A percentile compares a stretch with the other conserved stretches of the same genome.
Evolutionary conservation across 257 asterid genomes (phyloP).

Genomic region (Cordia subcordata): DNA sequence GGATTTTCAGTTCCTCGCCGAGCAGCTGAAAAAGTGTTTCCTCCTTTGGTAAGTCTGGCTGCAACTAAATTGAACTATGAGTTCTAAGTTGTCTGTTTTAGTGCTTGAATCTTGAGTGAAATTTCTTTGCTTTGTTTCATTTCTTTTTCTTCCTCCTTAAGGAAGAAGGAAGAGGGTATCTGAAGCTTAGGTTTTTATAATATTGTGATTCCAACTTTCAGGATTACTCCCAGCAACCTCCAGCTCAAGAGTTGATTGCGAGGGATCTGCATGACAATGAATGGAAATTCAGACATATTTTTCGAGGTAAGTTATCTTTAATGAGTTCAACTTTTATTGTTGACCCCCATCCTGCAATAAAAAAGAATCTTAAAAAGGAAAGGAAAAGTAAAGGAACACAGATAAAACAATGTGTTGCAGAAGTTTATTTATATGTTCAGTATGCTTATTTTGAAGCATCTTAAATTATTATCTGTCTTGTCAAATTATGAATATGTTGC

Average conservation of each 20-base stretch:
- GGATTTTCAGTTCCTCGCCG: constrained; percentile 92
- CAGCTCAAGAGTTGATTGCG: constrained; percentile 74
- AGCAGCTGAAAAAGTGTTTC: constrained; percentile 85
- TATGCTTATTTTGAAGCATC: too few relatives aligned
- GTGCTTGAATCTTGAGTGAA: not conserved
- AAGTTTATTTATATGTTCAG: too few relatives aligned
- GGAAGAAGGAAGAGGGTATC: too few relatives aligned
- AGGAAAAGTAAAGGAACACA: too few relatives aligned
- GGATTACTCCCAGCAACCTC: constrained; percentile 81
- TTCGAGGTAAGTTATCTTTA: constrained; percentile 49
- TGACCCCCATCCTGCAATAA: too few relatives aligned
- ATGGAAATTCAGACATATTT: constrained; percentile 85
- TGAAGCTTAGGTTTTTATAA: not conserved
- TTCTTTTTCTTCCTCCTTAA: constrained; percentile 1
- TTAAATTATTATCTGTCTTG: not conserved
- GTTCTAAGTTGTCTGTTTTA: too few relatives aligned
- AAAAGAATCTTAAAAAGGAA: too few relatives aligned
- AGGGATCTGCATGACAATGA: constrained; percentile 78
- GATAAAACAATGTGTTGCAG: too few relatives aligned
- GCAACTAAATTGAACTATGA: too few relatives aligned
- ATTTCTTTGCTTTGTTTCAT: not conserved
- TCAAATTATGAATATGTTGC: too few relatives aligned
- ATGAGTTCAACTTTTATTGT: not conserved
- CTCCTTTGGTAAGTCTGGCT: constrained; percentile 49
- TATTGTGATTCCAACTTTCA: constrained; percentile 13